A percentile compares a stretch with the other conserved stretches of the same genome.
These are phyloP conservation scores for Colletotrichum plurivorum DNA, from an alignment of 2,329 filamentous ascomycete genomes.

Conservation along the genomic window DNA sequence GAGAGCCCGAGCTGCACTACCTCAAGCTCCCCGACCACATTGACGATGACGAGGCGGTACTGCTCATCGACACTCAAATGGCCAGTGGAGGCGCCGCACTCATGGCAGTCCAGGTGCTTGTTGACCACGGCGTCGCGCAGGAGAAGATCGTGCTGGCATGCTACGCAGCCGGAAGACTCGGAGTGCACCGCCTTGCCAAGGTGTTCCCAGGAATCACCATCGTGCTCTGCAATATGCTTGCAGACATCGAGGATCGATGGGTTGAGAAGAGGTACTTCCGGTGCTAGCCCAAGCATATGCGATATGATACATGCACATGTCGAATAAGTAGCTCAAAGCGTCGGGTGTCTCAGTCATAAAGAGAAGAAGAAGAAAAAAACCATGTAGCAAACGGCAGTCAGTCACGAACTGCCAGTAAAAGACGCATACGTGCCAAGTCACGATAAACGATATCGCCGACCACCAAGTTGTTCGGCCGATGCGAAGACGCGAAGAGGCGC, in stretches of 20 bases:
- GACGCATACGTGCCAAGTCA: constrained; percentile 14
- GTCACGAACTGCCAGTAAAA: constrained; percentile 13
- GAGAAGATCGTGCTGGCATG: constrained; percentile 92
- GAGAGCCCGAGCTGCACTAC: constrained; percentile 94
- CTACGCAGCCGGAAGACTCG: constrained; percentile 88
- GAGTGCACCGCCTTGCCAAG: constrained; percentile 85
- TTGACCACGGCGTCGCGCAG: constrained; percentile 91
- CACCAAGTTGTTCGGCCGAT: not conserved
- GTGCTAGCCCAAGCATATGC: constrained; percentile 66
- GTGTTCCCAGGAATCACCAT: constrained; percentile 92
- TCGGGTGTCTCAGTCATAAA: no score
- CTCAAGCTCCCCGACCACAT: constrained; percentile 84
- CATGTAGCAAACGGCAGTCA: constrained; percentile 11
- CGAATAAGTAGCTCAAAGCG: not conserved
- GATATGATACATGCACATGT: not conserved
- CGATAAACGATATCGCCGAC: not conserved
- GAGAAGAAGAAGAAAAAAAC: no score
- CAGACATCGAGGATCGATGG: constrained; percentile 89
- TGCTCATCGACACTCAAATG: constrained; percentile 95
- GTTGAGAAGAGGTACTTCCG: constrained; percentile 91
- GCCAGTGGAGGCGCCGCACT: constrained; percentile 86
- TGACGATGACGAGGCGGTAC: constrained; percentile 80
- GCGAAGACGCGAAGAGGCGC: constrained; percentile 8
- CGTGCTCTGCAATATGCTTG: constrained; percentile 85
- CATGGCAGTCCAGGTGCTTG: constrained; percentile 96